phyloP scores from a whole-genome alignment of 2,329 filamentous ascomycete genomes.

The Aspergillus sp. region DNA sequence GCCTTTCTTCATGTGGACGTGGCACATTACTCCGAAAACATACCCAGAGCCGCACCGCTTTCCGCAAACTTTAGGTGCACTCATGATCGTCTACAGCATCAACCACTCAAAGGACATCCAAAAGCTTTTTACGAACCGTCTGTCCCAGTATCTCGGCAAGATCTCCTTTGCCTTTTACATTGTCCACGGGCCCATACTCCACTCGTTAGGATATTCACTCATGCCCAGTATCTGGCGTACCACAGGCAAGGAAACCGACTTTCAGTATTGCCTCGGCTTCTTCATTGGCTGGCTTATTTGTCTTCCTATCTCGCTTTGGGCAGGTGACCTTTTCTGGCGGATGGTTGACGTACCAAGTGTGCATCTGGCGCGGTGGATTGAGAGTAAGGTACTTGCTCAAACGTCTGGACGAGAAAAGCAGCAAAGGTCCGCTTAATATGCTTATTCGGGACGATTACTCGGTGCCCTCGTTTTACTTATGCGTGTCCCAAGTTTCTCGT shows the following conservation, averaged over 20 bases:
- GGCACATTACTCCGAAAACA: conserved; percentile 37
- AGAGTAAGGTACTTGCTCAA: conserved; percentile 34
- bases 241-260: conserved; percentile 40
- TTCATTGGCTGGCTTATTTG: conserved; percentile 42
- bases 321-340: conserved; percentile 61
- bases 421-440: conserved; percentile 5
- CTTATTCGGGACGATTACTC: conserved; percentile 3
- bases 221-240: conserved; percentile 43
- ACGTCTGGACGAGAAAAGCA: conserved; percentile 8
- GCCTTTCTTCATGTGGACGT: conserved; percentile 44
- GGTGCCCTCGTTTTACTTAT: neutral
- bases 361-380: conserved; percentile 52
- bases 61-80: conserved; percentile 44
- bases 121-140: conserved; percentile 39
- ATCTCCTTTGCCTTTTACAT: conserved; percentile 51
- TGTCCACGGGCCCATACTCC: conserved; percentile 47
- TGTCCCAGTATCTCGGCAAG: conserved; percentile 49
- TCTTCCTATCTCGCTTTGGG: conserved; percentile 50
- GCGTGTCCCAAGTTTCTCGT: neutral
- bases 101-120: conserved; percentile 43
- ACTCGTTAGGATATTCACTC: conserved; percentile 44
- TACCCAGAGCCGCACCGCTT: conserved; percentile 47
- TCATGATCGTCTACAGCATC: conserved; percentile 44
- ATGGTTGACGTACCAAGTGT: conserved; percentile 54
- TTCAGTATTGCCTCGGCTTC: conserved; percentile 41